Base-by-base conservation (phyloP, 2,329 filamentous ascomycete species). In the Ophiocordyceps camponoti-leonardi region DNA sequence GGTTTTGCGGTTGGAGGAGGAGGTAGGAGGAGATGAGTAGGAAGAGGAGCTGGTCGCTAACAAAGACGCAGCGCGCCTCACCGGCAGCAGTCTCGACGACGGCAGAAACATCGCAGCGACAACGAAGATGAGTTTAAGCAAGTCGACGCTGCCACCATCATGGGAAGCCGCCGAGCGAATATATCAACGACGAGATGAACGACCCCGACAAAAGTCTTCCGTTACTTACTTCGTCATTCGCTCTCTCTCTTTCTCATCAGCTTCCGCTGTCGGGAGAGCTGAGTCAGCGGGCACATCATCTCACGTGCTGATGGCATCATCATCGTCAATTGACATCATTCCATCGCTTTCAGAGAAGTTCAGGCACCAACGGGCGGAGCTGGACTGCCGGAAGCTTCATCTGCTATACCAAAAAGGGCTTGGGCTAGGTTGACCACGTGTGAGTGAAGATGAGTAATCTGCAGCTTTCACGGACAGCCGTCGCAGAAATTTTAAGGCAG, bases 241-340 rank as follows among this genome's bases (percentile, higher is more conserved):
- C 22, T 23, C 22, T 23, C 22, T 23, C 22, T 23, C 22, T 23
- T 4, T 18, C 35, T 39, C 35, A 7, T 39, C 35, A 39, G 18
- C 6, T 39, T 8, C n/a, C 5, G 35, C 16, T 6, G 16, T 18
- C 35, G 4, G 23, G 23, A 26, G 8, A 18, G 48, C 47, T 49
- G 49, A 51, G 44, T 48, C 49, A 48, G 39, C 35, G 47, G 48
- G 49, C 53, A 54, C 53, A 51, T 44, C 53, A 54, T 54, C 52
- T 52, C 53, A 54, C 53, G 53, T 54, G 53, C 48, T 31, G 20
- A 33, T 44, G 43, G 33, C 39, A 22, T 14, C 20, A 23, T 23
- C 4, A 20, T 40, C 37, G 18, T 20, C 18, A 40, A 8, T 35
- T 6, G 31, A 35, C n/a, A 23, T 16, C 20, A 28, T 28, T n/a